Evolutionary conservation across 345 rosid genomes (phyloP).

Genomic region (Brassica incana): DNA sequence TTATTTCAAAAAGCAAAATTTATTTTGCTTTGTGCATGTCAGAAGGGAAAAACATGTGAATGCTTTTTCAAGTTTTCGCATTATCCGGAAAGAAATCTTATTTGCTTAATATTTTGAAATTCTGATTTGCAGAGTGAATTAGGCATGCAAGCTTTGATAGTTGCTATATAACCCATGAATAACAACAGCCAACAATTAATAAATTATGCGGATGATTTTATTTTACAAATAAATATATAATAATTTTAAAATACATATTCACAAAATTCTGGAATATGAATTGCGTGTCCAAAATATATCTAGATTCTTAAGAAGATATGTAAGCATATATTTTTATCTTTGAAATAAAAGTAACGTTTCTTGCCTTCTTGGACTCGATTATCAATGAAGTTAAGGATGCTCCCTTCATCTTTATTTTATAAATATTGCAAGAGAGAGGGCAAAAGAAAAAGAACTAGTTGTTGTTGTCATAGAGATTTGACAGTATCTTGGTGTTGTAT

Average conservation of each 20-base stretch:
- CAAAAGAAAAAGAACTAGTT: constrained; percentile 23
- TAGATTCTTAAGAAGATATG: neutral
- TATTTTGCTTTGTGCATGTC: constrained; percentile 32
- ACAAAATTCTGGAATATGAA: constrained; percentile 5
- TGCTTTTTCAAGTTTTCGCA: constrained; percentile 19
- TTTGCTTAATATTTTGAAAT: constrained; percentile 6
- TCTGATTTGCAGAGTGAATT: constrained; percentile 14
- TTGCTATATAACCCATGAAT: constrained; percentile 16
- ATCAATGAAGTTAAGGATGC: constrained; percentile 19
- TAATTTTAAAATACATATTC: neutral
- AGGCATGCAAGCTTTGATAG: constrained; percentile 17
- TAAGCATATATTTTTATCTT: neutral
- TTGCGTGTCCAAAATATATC: constrained; percentile 23
- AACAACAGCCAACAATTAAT: neutral
- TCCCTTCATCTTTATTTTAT: neutral
- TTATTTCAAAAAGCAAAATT: constrained; percentile 1
- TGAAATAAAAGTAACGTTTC: neutral
- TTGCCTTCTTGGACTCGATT: neutral
- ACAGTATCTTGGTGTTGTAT: constrained; percentile 18
- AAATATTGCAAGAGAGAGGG: neutral
- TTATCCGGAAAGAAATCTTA: constrained; percentile 8
- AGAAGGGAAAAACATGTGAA: constrained; percentile 32
- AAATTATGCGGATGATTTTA: neutral
- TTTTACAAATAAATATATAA: constrained; percentile 1
- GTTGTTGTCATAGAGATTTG: constrained; percentile 32